phyloP scores from a whole-genome alignment of 225 moss, liverwort and hornwort genomes.

The Sphagnum tenellum region DNA sequence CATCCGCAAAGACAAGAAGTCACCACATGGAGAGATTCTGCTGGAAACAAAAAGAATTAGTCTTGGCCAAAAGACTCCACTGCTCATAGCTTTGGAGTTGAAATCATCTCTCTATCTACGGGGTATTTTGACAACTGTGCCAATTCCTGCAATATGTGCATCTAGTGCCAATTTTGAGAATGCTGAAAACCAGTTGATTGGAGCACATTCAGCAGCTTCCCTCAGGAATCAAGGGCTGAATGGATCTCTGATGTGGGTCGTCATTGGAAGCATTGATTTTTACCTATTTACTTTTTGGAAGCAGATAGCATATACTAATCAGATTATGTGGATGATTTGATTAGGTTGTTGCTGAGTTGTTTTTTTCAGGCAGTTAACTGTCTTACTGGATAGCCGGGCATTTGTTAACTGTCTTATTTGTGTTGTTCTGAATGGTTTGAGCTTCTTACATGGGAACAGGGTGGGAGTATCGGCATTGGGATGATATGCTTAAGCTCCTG shows the following conservation, averaged over 20 bases:
- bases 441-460: conserved; percentile 11
- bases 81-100: conserved; percentile 78
- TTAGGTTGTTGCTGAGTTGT: too few relatives aligned
- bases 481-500: conserved; percentile 51
- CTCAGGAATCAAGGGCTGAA: not conserved
- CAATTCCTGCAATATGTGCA: too few relatives aligned
- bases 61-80: conserved; percentile 80
- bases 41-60: conserved; percentile 66
- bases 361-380: too few relatives aligned
- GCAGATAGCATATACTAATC: too few relatives aligned
- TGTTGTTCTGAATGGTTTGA: too few relatives aligned
- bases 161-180: too few relatives aligned
- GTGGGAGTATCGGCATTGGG: conserved; percentile 99
- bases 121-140: conserved; percentile 25
- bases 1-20: conserved; percentile 47
- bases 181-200: too few relatives aligned
- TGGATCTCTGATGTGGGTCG: not conserved
- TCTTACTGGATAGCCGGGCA: too few relatives aligned
- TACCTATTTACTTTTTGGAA: too few relatives aligned
- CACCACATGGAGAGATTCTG: conserved; percentile 1
- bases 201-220: too few relatives aligned
- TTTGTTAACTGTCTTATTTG: too few relatives aligned
- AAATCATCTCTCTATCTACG: conserved; percentile 79
- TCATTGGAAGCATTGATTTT: too few relatives aligned
- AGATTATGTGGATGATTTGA: not conserved